A percentile compares a stretch with the other conserved stretches of the same genome.
Conservation (phyloP, 306 rosid species). For the Abrus pulchellus region DNA sequence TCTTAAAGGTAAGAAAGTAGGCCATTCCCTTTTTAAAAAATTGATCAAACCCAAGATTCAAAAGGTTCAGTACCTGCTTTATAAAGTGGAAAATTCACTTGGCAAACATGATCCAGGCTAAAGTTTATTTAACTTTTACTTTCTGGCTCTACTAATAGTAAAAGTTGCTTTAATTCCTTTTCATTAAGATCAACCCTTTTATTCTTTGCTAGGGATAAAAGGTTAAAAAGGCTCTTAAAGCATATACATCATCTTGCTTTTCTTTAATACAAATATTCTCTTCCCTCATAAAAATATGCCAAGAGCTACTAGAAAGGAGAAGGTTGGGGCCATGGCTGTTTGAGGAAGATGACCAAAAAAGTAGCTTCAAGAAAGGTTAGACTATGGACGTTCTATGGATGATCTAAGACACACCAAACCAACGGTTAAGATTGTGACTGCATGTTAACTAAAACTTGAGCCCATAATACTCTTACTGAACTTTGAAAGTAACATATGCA, state of each 20-base stretch:
- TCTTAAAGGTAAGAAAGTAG: conserved; percentile 46
- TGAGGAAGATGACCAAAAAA: conserved; percentile 61
- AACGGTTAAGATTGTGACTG: conserved; percentile 41
- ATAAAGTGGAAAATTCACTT: conserved; percentile 45
- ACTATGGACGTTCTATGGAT: conserved; percentile 39
- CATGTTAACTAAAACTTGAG: conserved; percentile 38
- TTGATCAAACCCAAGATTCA: conserved; percentile 53
- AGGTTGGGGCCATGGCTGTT: conserved; percentile 58
- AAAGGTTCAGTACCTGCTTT: conserved; percentile 51
- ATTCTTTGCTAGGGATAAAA: conserved; percentile 43
- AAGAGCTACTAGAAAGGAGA: conserved; percentile 49
- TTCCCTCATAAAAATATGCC: conserved; percentile 44
- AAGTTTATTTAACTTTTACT: conserved; percentile 49
- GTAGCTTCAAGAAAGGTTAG: conserved; percentile 41
- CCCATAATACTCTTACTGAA: conserved; percentile 13
- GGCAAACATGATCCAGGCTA: conserved; percentile 55
- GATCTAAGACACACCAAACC: conserved; percentile 55
- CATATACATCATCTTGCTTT: conserved; percentile 35
- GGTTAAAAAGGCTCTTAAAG: conserved; percentile 57
- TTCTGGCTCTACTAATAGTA: conserved; percentile 45
- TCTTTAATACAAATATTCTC: conserved; percentile 47
- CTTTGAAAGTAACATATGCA: conserved; percentile 11
- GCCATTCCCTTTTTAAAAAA: conserved; percentile 39
- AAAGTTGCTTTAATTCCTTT: conserved; percentile 50
- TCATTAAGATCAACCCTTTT: conserved; percentile 42